These are phyloP conservation scores for Scheffersomyces segobiensis DNA, from an alignment of 1,139 yeast genomes.

Conservation along the genomic window DNA sequence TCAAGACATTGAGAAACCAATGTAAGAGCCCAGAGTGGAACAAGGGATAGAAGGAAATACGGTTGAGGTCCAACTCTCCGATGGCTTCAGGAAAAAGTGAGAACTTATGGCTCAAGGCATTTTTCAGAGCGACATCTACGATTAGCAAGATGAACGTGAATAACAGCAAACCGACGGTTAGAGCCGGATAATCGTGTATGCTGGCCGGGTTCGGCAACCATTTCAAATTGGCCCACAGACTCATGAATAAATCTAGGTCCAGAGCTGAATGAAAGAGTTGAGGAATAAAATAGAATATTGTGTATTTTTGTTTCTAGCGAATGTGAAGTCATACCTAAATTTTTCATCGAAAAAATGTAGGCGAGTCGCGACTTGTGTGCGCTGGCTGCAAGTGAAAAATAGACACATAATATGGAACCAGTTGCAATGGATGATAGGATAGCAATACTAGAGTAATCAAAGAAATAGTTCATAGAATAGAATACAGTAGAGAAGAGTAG, in stretches of 20 bases:
- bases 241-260: background rate
- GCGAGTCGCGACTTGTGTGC: background rate
- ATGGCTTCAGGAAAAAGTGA: constrained; percentile 59
- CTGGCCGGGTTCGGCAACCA: background rate
- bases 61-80: constrained; percentile 55
- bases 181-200: constrained; percentile 47
- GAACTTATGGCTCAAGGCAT: constrained; percentile 20
- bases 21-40: constrained; percentile 66
- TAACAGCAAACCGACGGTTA: constrained; percentile 62
- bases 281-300: background rate
- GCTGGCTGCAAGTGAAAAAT: background rate
- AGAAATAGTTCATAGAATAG: no score
- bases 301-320: no score
- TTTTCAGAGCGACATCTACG: constrained; percentile 23
- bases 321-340: background rate
- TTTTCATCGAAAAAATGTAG: background rate
- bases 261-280: background rate
- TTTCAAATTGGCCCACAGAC: background rate
- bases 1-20: constrained; percentile 60
- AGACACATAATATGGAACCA: no score
- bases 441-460: no score
- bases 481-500: no score
- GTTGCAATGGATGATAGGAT: background rate
- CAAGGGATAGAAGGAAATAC: constrained; percentile 74
- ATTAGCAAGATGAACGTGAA: constrained; percentile 48